These are phyloP conservation scores for Eimeria acervulina DNA, from an alignment of 169 alveolate genomes.

Conservation along the genomic window DNA sequence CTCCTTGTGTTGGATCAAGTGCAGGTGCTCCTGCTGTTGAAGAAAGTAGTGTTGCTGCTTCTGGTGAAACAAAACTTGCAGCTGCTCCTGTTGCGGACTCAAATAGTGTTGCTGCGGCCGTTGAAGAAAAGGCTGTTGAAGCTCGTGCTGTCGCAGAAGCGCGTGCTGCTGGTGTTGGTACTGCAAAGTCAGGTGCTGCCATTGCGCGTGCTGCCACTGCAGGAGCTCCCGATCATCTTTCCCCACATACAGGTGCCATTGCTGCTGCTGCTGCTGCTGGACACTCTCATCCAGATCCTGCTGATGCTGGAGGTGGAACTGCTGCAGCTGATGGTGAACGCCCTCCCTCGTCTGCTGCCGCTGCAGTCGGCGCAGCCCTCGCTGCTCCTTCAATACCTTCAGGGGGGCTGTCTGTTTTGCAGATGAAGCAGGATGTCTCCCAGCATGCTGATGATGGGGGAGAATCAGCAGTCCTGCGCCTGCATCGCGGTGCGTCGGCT, in stretches of 20 bases:
- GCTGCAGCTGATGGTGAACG: neutral
- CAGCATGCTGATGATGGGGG: neutral
- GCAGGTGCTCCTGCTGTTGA: neutral
- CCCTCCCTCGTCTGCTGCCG: neutral
- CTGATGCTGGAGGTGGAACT: neutral
- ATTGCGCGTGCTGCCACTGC: neutral
- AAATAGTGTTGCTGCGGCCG: no score
- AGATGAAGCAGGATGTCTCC: neutral
- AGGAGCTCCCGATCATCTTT: no score
- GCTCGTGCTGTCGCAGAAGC: neutral
- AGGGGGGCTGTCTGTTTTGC: neutral
- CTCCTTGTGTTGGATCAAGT: neutral
- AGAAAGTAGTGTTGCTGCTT: no score
- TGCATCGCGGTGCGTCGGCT: neutral
- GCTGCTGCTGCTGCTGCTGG: slow-evolving; percentile 32
- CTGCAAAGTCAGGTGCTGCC: neutral
- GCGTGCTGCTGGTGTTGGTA: slow-evolving; percentile 3
- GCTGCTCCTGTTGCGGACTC: neutral
- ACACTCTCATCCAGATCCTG: neutral
- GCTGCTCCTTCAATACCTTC: neutral
- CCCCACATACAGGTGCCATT: no score
- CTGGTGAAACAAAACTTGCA: no score
- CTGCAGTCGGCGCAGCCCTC: neutral
- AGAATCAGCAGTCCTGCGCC: neutral
- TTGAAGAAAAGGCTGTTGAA: slow-evolving; percentile 19